Evolutionary conservation across 352 stramenopile species (phyloP).

Genomic region (Pythium chondricola): DNA sequence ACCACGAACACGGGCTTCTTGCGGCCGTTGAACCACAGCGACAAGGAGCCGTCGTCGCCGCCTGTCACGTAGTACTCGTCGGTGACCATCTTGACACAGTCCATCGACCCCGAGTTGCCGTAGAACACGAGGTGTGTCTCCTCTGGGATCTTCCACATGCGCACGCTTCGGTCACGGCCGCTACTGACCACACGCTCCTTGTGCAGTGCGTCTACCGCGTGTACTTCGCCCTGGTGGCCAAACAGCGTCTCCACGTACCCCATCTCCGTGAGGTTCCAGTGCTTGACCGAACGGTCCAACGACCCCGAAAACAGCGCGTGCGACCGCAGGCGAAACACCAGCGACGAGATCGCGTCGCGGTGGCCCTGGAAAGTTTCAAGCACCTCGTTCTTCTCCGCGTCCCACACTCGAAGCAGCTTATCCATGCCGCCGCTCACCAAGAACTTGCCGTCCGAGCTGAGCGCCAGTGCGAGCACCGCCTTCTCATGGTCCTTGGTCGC

Average conservation of each 20-base stretch:
- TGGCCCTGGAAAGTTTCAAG: conserved; percentile 89
- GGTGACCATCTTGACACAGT: conserved; percentile 89
- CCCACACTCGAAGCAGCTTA: conserved; percentile 89
- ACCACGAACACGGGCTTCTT: conserved; percentile 90
- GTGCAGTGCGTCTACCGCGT: conserved; percentile 86
- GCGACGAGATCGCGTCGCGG: conserved; percentile 80
- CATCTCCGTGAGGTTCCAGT: conserved; percentile 95
- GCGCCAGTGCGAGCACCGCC: conserved; percentile 78
- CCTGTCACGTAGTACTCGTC: conserved; percentile 92
- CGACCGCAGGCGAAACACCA: conserved; percentile 86
- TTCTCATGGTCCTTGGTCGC: conserved; percentile 72
- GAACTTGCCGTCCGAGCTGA: conserved; percentile 90
- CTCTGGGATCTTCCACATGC: conserved; percentile 94
- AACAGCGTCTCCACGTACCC: conserved; percentile 95
- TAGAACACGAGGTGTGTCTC: conserved; percentile 94
- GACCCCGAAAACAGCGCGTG: conserved; percentile 91
- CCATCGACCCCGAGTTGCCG: conserved; percentile 86
- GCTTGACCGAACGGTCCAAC: conserved; percentile 90
- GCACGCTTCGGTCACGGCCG: conserved; percentile 88
- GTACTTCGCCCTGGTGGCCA: conserved; percentile 88
- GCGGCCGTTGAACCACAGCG: conserved; percentile 90
- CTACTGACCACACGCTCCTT: conserved; percentile 89
- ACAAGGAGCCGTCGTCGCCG: conserved; percentile 85
- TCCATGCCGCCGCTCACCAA: conserved; percentile 88
- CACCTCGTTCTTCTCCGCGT: conserved; percentile 62